phyloP scores from a whole-genome alignment of 1,139 yeast genomes.

The Hansenula sp. region DNA sequence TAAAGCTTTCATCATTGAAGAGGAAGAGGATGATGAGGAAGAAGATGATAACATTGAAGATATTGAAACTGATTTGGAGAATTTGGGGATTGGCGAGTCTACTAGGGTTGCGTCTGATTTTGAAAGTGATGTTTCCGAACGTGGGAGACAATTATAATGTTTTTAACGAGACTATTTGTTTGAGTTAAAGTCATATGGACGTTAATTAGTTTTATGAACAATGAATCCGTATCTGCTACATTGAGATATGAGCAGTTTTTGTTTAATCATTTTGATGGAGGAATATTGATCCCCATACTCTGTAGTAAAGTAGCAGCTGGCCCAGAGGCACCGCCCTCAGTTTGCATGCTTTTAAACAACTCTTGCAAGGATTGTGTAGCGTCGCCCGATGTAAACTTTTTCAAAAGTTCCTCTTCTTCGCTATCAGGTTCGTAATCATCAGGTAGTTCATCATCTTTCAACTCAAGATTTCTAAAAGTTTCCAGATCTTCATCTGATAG shows the following conservation, averaged over 20 bases:
- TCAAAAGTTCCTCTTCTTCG: constrained; percentile 22
- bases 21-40: constrained; percentile 25
- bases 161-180: too few relatives aligned
- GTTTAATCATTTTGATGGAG: too few relatives aligned
- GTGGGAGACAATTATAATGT: constrained; percentile 3
- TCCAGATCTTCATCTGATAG: constrained; percentile 37
- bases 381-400: constrained; percentile 27
- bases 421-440: constrained; percentile 19
- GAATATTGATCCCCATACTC: constrained; percentile 21
- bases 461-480: constrained; percentile 21
- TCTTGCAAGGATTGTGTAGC: constrained; percentile 10
- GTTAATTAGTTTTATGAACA: too few relatives aligned
- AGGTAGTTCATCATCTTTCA: constrained; percentile 12
- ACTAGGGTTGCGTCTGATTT: constrained; percentile 21
- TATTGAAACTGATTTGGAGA: constrained; percentile 24
- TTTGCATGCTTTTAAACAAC: constrained; percentile 25
- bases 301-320: constrained; percentile 33
- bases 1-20: constrained; percentile 29
- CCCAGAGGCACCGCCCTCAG: constrained; percentile 29
- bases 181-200: too few relatives aligned
- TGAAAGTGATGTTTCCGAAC: constrained; percentile 13
- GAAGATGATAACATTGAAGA: constrained; percentile 20
- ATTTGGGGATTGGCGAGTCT: constrained; percentile 15
- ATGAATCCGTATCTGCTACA: too few relatives aligned
- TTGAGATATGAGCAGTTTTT: too few relatives aligned